Evolutionary conservation across 2,329 filamentous ascomycete species (phyloP), one percentile per base, ranked within the genome.

Genomic region (Tolypocladium pustulatum): DNA sequence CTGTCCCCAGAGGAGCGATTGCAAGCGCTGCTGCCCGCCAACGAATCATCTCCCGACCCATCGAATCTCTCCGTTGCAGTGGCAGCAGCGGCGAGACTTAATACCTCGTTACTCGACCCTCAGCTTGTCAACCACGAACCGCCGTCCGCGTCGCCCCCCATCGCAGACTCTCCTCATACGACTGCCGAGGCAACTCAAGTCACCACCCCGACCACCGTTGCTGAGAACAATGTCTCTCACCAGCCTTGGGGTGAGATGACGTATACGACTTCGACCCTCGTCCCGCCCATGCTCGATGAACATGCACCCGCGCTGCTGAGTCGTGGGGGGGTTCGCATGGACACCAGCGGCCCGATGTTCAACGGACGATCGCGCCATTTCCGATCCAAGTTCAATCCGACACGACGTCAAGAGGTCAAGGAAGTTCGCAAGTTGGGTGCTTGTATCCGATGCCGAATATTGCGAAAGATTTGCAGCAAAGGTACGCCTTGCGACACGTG

Each of bases 381-480:
- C 9, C 78, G 84, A 12, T 81, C 82, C 4, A 76, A 81, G 10
- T 87, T 87, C 63, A 81, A 79, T 25, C 75, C 81, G 6, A 73
- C 73, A 1, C 76, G 85, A n/a, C 76, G 85, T 27, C 85, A 82
- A 66, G 82, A 87, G 65, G 84, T 88, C 2, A 83, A 86, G 63
- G 81, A 84, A 61, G 82, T 87, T 27, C 80, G 85, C 30, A 84
- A 84, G 64, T 79, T 84, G 40, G 85, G 85, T 7, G 84, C 85
- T 15, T 88, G 85, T 64, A 85, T 87, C 57, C 76, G 85, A 52
- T 88, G 85, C 65, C 78, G 84, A 41, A 86, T 87, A 61, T 71
- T 88, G 40, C 79, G 84, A 59, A 88, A 88, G 71, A 85, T 82
- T 1, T 88, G 85, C 65, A 84, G 83, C n/a, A 80, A 78, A 60